phyloP scores from a whole-genome alignment of 1,284 basidiomycete species.

The Sanghuangporus baumii region DNA sequence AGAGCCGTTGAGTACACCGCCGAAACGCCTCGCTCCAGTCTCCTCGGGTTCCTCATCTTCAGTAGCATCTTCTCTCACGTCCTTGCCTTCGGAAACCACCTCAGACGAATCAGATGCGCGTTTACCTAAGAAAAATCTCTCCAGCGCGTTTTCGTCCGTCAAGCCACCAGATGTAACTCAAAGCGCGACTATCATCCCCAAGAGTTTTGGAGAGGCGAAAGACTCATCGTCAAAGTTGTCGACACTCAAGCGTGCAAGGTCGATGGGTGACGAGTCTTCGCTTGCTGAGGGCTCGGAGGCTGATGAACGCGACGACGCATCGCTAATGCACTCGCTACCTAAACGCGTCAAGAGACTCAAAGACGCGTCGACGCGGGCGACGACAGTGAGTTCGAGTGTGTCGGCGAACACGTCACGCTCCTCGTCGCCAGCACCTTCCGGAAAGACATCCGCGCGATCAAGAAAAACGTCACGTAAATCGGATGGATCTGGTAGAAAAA shows the following conservation, averaged over 20 bases:
- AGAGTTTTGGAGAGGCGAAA: background rate
- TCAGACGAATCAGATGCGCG: background rate
- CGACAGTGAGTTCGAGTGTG: background rate
- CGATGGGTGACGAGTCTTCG: background rate
- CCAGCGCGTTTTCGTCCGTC: background rate
- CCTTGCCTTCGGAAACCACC: background rate
- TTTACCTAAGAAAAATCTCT: constrained; percentile 3
- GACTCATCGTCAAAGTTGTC: background rate
- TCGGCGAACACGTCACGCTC: background rate
- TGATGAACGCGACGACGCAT: background rate
- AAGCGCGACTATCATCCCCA: background rate
- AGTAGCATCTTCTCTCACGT: background rate
- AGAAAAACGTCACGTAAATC: background rate
- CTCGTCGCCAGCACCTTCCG: background rate
- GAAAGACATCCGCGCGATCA: background rate
- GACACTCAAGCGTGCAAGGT: background rate
- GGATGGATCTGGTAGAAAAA: background rate
- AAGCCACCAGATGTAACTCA: background rate
- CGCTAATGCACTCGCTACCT: background rate
- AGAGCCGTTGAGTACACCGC: background rate
- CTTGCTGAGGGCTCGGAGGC: background rate
- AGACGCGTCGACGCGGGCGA: background rate
- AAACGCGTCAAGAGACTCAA: background rate
- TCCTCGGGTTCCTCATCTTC: background rate
- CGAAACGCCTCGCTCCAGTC: background rate